These are phyloP conservation scores for Podospora comata DNA, from an alignment of 495 filamentous ascomycete genomes.

Conservation along the genomic window DNA sequence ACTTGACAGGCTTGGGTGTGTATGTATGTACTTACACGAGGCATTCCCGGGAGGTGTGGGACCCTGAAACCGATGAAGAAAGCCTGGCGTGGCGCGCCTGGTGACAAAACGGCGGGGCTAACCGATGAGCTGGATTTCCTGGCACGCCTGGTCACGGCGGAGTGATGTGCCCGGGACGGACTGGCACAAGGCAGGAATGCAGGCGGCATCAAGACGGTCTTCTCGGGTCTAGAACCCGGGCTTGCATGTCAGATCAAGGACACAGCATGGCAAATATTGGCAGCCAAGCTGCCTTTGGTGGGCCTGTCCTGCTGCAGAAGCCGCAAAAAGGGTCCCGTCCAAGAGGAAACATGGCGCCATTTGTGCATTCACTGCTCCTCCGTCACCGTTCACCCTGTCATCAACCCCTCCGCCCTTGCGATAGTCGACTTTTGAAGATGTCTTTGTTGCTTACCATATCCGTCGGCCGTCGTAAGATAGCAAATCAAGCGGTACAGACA, in stretches of 20 bases:
- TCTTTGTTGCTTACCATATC: background rate
- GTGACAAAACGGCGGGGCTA: constrained; percentile 12
- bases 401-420: background rate
- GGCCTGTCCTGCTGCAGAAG: constrained; percentile 7
- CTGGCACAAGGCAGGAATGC: background rate
- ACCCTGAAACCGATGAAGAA: constrained; percentile 26
- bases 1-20: background rate
- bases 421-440: background rate
- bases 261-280: constrained; percentile 1
- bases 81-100: background rate
- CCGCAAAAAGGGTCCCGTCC: constrained; percentile 9
- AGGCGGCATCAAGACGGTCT: constrained; percentile 22
- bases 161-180: background rate
- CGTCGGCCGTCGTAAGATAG: background rate
- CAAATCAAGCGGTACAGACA: too few species aligned
- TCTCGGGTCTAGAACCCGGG: constrained; percentile 25
- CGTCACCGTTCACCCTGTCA: background rate
- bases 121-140: constrained; percentile 22
- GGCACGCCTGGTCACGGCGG: background rate
- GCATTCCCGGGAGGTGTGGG: background rate
- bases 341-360: constrained; percentile 9
- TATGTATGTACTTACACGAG: background rate
- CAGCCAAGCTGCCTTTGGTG: background rate
- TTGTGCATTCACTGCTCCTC: constrained; percentile 6
- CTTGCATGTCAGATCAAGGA: constrained; percentile 26